Percentiles rank a stretch among this genome's conserved stretches.
These are phyloP conservation scores for Rugosomyces carneus DNA, from an alignment of 1,284 basidiomycete species.

Conservation along the genomic window DNA sequence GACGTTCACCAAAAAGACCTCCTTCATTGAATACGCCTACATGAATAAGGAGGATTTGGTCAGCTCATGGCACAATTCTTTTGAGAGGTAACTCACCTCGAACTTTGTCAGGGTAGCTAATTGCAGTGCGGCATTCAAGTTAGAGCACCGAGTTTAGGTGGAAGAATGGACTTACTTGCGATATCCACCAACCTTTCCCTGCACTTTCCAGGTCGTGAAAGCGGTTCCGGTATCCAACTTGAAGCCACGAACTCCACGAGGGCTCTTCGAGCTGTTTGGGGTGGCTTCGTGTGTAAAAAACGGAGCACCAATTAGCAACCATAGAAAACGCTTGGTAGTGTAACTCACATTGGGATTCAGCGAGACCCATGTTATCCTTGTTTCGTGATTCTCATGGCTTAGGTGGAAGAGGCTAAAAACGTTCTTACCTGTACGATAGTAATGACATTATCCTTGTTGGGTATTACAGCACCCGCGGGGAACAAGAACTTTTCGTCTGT, in stretches of 20 bases:
- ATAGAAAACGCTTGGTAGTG: neutral
- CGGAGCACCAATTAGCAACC: neutral
- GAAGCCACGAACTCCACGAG: constrained; percentile 76
- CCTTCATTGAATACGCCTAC: constrained; percentile 66
- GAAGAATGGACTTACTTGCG: constrained; percentile 38
- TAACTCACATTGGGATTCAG: constrained; percentile 50
- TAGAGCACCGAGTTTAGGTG: neutral
- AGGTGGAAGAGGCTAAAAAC: neutral
- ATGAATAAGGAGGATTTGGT: neutral
- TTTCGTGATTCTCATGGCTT: neutral
- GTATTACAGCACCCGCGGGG: constrained; percentile 43
- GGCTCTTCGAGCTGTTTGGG: constrained; percentile 48
- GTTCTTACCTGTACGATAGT: constrained; percentile 60
- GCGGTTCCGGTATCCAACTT: constrained; percentile 45
- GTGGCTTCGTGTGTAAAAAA: constrained; percentile 15
- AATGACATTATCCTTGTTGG: constrained; percentile 61
- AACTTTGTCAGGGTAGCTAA: constrained; percentile 61
- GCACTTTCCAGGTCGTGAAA: constrained; percentile 72
- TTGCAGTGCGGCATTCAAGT: constrained; percentile 1
- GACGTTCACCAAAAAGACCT: constrained; percentile 70
- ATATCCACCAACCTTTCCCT: constrained; percentile 78
- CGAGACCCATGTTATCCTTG: constrained; percentile 76
- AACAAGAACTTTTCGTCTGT: constrained; percentile 61
- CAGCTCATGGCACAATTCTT: neutral
- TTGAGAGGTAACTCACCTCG: constrained; percentile 34